Evolutionary conservation across 2,329 filamentous ascomycete genomes (phyloP).

Genomic region (Aspergillus tubingensis): DNA sequence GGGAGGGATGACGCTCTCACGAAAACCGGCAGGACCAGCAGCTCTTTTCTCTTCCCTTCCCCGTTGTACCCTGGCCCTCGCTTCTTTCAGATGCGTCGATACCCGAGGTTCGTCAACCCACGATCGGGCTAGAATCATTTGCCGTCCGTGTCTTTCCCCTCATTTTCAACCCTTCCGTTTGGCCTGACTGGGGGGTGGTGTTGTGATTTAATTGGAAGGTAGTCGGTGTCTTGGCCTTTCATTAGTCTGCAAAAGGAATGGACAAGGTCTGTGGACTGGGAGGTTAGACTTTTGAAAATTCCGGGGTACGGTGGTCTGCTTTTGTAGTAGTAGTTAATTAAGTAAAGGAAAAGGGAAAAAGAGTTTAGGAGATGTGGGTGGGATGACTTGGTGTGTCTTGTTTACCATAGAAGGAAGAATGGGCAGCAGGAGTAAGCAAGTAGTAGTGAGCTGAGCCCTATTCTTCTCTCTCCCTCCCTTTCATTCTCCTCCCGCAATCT

Average conservation of each 20-base stretch:
- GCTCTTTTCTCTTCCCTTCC: background rate
- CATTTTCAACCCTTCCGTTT: conserved; percentile 4
- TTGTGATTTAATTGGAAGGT: no score
- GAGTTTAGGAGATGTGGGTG: background rate
- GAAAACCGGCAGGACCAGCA: conserved; percentile 12
- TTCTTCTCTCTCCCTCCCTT: no score
- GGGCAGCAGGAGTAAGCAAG: no score
- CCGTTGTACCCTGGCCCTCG: no score
- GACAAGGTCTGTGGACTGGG: background rate
- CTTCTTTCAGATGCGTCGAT: conserved; percentile 10
- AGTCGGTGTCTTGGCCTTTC: no score
- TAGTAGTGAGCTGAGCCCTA: background rate
- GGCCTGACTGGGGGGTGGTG: background rate
- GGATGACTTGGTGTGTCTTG: background rate
- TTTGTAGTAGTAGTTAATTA: background rate
- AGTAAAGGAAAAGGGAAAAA: background rate
- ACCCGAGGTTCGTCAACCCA: conserved; percentile 21
- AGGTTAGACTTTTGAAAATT: conserved; percentile 4
- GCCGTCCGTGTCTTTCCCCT: conserved; percentile 13
- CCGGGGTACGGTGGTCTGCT: conserved; percentile 7
- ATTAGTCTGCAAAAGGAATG: conserved; percentile 1
- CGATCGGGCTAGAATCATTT: conserved; percentile 14
- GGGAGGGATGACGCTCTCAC: background rate
- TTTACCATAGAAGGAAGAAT: background rate
- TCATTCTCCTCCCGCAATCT: background rate